These are phyloP conservation scores for Nadsonia fulvescens DNA, from an alignment of 805 yeast species.

Conservation along the genomic window DNA sequence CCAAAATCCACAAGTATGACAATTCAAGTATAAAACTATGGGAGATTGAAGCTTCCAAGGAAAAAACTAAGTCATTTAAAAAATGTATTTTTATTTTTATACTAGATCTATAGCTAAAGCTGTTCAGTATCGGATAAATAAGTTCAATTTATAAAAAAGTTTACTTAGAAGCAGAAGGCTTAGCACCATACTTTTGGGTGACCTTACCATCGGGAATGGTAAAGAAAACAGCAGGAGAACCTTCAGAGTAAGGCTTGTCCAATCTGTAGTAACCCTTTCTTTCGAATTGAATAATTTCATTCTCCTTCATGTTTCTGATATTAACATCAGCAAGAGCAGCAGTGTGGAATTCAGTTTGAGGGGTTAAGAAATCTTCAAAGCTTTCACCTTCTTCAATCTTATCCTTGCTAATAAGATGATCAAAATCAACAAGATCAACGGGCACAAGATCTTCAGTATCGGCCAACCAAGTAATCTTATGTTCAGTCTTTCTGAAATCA, in stretches of 20 bases:
- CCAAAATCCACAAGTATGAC: too few relatives aligned
- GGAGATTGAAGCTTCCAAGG: too few relatives aligned
- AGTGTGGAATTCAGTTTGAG: conserved; percentile 68
- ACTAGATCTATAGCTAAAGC: too few relatives aligned
- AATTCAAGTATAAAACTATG: too few relatives aligned
- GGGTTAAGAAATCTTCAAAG: conserved; percentile 82
- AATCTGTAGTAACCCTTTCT: conserved; percentile 91
- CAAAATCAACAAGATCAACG: conserved; percentile 77
- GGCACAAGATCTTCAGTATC: conserved; percentile 52
- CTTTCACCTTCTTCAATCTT: conserved; percentile 87
- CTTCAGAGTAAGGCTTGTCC: conserved; percentile 37
- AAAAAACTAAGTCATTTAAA: too few relatives aligned
- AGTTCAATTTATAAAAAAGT: too few relatives aligned
- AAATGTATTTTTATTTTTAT: too few relatives aligned
- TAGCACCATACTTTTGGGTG: conserved; percentile 58
- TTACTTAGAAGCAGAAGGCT: too few relatives aligned
- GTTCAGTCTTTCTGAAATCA: conserved; percentile 90
- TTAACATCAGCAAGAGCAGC: conserved; percentile 67
- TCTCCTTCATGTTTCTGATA: conserved; percentile 56
- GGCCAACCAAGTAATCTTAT: conserved; percentile 91
- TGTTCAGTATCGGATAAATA: too few relatives aligned
- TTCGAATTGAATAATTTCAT: conserved; percentile 85
- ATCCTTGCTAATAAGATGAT: conserved; percentile 87
- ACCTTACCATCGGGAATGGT: conserved; percentile 93
- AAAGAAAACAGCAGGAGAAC: conserved; percentile 58